phyloP scores from a whole-genome alignment of 306 rosid genomes.

The Herpetospermum pedunculosum region DNA sequence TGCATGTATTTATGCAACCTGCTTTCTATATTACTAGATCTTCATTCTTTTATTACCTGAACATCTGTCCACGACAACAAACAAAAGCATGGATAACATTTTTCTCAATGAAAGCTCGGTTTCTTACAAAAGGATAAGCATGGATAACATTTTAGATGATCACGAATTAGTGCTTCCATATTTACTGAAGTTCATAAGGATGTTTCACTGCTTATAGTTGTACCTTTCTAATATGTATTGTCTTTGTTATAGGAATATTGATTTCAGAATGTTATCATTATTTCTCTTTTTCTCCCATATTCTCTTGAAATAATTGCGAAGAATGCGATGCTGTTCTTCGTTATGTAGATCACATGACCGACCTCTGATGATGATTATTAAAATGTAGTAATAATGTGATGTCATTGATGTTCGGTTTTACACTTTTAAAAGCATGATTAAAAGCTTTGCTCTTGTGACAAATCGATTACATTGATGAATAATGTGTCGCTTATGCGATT shows the following conservation, averaged over 20 bases:
- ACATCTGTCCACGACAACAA: not conserved
- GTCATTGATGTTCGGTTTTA: no score
- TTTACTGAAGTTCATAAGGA: not conserved
- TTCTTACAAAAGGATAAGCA: no score
- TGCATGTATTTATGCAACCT: slow-evolving; percentile 1
- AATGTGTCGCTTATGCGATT: not conserved
- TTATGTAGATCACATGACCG: not conserved
- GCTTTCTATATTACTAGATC: not conserved
- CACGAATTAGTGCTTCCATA: not conserved
- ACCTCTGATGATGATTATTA: not conserved
- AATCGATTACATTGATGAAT: no score
- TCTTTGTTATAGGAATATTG: not conserved
- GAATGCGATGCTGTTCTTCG: not conserved
- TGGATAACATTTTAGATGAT: not conserved
- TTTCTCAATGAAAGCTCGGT: no score
- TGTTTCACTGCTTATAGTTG: not conserved
- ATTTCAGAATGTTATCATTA: not conserved
- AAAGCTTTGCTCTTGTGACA: no score
- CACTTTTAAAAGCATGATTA: no score
- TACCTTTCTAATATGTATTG: not conserved
- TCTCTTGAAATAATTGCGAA: not conserved
- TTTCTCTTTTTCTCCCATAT: not conserved
- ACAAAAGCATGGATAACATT: not conserved
- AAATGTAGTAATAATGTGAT: no score
- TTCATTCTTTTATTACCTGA: not conserved